Conservation (phyloP, 352 stramenopile species). For the Globisporangium solare region DNA sequence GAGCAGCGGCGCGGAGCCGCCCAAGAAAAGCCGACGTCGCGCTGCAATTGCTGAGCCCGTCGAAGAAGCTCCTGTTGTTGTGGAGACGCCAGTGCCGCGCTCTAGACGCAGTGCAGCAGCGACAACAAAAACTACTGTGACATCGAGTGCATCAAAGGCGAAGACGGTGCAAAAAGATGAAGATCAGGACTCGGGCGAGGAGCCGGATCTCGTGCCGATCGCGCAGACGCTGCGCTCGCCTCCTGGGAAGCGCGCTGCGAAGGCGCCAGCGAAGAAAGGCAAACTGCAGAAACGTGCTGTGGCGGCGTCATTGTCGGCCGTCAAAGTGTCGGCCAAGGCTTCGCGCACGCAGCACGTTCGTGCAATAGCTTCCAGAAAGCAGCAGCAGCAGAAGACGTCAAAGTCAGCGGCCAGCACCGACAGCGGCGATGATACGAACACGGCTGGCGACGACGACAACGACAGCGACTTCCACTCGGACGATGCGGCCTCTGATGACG, state of each 20-base stretch:
- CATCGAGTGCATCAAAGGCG: too few relatives aligned
- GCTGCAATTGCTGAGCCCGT: background rate
- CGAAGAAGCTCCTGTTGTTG: background rate
- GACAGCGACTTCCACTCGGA: conserved; percentile 39
- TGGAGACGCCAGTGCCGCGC: too few relatives aligned
- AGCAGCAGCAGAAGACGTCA: conserved; percentile 3
- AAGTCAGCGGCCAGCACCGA: conserved; percentile 2
- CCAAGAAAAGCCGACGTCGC: conserved; percentile 6
- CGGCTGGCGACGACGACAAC: conserved; percentile 27
- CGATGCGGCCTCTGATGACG: conserved; percentile 13
- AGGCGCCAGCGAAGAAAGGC: background rate
- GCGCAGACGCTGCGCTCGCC: background rate
- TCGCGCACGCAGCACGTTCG: background rate
- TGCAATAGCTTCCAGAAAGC: conserved; percentile 15
- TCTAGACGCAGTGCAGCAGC: too few relatives aligned
- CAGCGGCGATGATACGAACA: conserved; percentile 22
- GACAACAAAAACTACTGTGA: too few relatives aligned
- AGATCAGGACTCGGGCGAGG: too few relatives aligned
- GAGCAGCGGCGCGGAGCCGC: background rate
- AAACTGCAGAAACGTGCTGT: background rate
- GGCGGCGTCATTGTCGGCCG: background rate
- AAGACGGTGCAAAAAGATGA: too few relatives aligned
- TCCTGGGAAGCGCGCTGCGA: background rate
- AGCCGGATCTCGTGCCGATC: background rate
- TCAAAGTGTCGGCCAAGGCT: conserved; percentile 4